Evolutionary conservation across 768 basidiomycete species (phyloP).

Genomic region (Rhodotorula sphaerocarpa): DNA sequence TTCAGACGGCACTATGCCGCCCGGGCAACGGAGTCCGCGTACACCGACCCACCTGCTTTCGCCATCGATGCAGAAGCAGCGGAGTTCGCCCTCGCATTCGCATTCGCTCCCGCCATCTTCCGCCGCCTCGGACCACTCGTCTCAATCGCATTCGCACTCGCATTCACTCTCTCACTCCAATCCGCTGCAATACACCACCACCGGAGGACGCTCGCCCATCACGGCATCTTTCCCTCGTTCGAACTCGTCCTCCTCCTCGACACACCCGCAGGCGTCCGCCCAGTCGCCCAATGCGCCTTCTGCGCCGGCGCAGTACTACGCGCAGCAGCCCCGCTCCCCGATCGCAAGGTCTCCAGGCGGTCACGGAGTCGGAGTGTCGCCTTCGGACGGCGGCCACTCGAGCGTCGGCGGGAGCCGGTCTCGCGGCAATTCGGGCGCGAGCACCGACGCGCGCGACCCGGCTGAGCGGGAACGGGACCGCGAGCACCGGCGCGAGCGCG

Average conservation of each 20-base stretch:
- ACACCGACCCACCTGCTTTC: not conserved
- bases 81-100: not conserved
- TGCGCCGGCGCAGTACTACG: too few species aligned
- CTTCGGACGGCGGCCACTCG: not conserved
- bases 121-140: constrained; percentile 16
- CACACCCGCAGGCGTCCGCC: not conserved
- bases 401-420: not conserved
- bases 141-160: constrained; percentile 15
- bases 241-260: not conserved
- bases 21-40: not conserved
- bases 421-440: not conserved
- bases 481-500: not conserved
- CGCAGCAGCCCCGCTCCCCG: too few species aligned
- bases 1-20: too few species aligned
- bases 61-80: constrained; percentile 1
- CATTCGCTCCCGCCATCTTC: constrained; percentile 14
- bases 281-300: not conserved
- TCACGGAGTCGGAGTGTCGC: too few species aligned
- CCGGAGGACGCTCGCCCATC: not conserved
- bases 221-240: not conserved
- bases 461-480: not conserved
- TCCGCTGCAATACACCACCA: not conserved
- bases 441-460: not conserved
- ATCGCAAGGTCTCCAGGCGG: too few species aligned
- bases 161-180: constrained; percentile 1